These are phyloP conservation scores for Millerago galiae DNA, from an alignment of 805 yeast species.

Conservation along the genomic window DNA sequence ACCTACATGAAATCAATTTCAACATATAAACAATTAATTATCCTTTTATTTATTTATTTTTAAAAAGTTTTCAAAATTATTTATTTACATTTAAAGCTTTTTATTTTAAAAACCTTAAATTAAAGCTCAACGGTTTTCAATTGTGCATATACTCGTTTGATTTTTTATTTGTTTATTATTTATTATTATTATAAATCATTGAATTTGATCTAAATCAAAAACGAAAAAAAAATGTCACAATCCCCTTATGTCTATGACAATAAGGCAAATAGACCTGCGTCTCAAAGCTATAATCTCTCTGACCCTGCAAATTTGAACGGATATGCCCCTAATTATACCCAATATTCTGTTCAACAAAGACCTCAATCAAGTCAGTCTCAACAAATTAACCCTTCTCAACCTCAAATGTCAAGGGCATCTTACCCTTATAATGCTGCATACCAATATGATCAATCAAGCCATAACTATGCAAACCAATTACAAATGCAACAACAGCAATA, in stretches of 20 bases:
- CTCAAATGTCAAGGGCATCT: neutral
- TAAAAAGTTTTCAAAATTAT: no score
- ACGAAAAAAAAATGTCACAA: constrained; percentile 10
- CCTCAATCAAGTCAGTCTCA: constrained; percentile 4
- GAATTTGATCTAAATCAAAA: neutral
- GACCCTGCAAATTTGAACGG: constrained; percentile 1
- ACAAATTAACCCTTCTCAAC: constrained; percentile 1
- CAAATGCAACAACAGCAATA: constrained; percentile 14
- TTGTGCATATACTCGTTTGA: neutral
- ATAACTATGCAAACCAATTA: constrained; percentile 2
- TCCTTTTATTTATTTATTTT: neutral
- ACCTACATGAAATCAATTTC: neutral
- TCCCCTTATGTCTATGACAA: constrained; percentile 12
- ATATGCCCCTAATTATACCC: neutral
- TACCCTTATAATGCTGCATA: constrained; percentile 2
- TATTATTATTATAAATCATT: neutral
- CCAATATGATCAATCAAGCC: constrained; percentile 1
- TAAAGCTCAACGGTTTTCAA: no score
- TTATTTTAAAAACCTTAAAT: no score
- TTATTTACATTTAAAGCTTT: no score
- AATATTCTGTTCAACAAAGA: constrained; percentile 1
- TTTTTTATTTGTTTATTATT: neutral
- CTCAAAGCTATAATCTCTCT: constrained; percentile 3
- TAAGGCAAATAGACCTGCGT: constrained; percentile 4
- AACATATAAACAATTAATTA: neutral